These are phyloP conservation scores for Stagonosporopsis tanaceti DNA, from an alignment of 2,329 filamentous ascomycete genomes.

Conservation along the genomic window DNA sequence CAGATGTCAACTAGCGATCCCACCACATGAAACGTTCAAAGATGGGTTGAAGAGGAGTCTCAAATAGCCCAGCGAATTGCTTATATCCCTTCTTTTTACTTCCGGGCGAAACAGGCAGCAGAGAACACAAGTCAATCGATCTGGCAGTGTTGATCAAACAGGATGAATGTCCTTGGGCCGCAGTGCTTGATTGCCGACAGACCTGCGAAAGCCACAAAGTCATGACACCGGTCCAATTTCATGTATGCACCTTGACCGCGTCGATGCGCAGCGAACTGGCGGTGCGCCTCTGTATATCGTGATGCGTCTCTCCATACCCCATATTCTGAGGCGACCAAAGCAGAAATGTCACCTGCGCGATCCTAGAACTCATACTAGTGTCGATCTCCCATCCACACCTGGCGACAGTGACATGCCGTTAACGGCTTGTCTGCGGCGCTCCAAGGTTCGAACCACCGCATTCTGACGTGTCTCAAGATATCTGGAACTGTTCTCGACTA, in stretches of 20 bases:
- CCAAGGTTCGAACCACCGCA: neutral
- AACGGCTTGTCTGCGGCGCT: neutral
- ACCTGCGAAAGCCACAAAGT: neutral
- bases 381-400: neutral
- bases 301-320: neutral
- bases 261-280: neutral
- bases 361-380: constrained; percentile 1
- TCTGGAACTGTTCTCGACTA: neutral
- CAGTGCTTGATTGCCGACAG: neutral
- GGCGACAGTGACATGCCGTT: constrained; percentile 12
- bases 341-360: neutral
- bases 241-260: neutral
- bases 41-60: neutral
- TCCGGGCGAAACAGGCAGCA: neutral
- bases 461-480: neutral
- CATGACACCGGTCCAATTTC: neutral
- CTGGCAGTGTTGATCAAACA: neutral
- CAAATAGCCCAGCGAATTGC: neutral
- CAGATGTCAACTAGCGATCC: constrained; percentile 2
- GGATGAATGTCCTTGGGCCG: neutral
- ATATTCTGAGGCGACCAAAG: neutral
- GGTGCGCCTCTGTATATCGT: neutral
- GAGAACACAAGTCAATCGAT: neutral
- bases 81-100: neutral
- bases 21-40: neutral